A percentile compares a stretch with the other conserved stretches of the same genome.
Evolutionary conservation across 805 yeast species (phyloP).

Genomic region (Ogataea pini): DNA sequence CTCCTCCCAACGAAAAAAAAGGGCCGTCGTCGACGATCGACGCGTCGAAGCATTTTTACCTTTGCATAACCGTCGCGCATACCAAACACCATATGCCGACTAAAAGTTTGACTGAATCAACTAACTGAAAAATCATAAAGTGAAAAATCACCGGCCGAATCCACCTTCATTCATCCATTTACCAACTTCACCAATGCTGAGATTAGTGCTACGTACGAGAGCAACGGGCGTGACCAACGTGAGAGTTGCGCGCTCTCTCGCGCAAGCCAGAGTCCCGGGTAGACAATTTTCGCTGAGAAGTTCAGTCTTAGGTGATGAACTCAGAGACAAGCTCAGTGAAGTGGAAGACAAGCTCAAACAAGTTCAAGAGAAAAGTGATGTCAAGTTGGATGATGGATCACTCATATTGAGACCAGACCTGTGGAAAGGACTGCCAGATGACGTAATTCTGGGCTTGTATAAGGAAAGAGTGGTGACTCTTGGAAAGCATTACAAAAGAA

Average conservation of each 20-base stretch:
- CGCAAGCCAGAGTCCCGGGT: background rate
- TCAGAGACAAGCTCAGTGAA: slow-evolving; percentile 10
- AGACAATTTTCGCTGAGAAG: slow-evolving; percentile 14
- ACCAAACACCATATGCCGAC: background rate
- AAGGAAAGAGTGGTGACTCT: slow-evolving; percentile 53
- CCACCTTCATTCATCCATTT: background rate
- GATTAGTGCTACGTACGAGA: slow-evolving; percentile 2
- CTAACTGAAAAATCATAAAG: background rate
- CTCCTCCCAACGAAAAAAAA: background rate
- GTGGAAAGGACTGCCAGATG: slow-evolving; percentile 71
- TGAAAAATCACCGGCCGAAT: background rate
- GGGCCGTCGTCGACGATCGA: background rate
- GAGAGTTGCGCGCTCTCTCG: background rate
- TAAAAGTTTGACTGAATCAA: slow-evolving; percentile 1
- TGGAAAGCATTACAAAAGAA: slow-evolving; percentile 51
- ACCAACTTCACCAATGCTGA: background rate
- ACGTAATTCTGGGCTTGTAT: slow-evolving; percentile 60
- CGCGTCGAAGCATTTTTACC: slow-evolving; percentile 3
- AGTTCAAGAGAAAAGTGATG: slow-evolving; percentile 16
- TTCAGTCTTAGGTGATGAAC: slow-evolving; percentile 5
- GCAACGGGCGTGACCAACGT: background rate
- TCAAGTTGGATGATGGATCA: slow-evolving; percentile 24
- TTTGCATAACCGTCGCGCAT: background rate
- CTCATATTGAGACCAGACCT: slow-evolving; percentile 62
- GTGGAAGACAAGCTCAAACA: slow-evolving; percentile 18